Evolutionary conservation across 805 yeast genomes (phyloP).

Genomic region (Barnettozyma siamensis): DNA sequence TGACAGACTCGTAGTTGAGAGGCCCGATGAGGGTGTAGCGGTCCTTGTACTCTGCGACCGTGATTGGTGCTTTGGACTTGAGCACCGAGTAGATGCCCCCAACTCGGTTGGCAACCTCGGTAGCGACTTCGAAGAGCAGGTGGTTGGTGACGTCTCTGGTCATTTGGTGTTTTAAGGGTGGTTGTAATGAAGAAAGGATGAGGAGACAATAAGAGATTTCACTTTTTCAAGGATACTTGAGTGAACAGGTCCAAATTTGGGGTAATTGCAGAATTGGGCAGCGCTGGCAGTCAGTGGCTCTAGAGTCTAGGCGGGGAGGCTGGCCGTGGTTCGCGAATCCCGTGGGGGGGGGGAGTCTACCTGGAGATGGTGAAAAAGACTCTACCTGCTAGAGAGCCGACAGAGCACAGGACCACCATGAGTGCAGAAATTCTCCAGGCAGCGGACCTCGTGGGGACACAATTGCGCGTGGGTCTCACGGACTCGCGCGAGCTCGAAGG

Average conservation of each 20-base stretch:
- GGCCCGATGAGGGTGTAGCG: slow-evolving; percentile 88
- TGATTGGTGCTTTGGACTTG: slow-evolving; percentile 94
- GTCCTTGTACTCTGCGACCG: slow-evolving; percentile 87
- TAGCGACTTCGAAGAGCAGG: slow-evolving; percentile 86
- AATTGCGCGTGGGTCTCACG: slow-evolving; percentile 11
- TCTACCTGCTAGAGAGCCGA: too few relatives aligned
- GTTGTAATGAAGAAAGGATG: neutral
- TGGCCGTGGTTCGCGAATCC: too few relatives aligned
- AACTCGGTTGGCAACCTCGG: slow-evolving; percentile 95
- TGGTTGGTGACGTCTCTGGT: slow-evolving; percentile 84
- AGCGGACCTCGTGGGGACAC: slow-evolving; percentile 19
- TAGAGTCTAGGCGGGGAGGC: too few relatives aligned
- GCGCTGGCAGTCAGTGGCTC: neutral
- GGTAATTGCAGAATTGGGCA: neutral
- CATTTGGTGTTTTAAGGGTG: slow-evolving; percentile 32
- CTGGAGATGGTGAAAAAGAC: too few relatives aligned
- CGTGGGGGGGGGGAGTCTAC: too few relatives aligned
- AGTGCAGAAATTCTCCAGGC: slow-evolving; percentile 2
- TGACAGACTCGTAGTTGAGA: slow-evolving; percentile 64
- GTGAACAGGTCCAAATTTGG: neutral
- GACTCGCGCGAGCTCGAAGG: slow-evolving; percentile 20
- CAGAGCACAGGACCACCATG: too few relatives aligned
- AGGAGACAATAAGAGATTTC: neutral
- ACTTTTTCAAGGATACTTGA: neutral
- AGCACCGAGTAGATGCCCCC: slow-evolving; percentile 97